Evolutionary conservation across 768 basidiomycete genomes (phyloP).

Genomic region (Lactarius psammicola): DNA sequence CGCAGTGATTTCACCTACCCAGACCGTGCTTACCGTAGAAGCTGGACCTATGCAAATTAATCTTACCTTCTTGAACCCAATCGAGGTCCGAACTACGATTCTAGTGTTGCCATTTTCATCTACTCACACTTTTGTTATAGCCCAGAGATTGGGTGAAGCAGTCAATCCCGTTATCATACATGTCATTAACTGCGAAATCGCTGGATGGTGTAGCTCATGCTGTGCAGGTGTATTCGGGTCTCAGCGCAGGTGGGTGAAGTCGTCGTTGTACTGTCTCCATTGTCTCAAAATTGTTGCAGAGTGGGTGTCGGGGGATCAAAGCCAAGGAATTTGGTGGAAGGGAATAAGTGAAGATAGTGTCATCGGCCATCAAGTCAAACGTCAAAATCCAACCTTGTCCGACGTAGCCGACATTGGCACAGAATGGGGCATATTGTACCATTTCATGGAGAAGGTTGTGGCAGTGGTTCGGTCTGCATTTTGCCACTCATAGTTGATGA

Average conservation of each 20-base stretch:
- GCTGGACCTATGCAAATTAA: slow-evolving; percentile 40
- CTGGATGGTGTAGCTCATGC: slow-evolving; percentile 36
- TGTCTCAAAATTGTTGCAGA: slow-evolving; percentile 15
- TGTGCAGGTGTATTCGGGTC: slow-evolving; percentile 43
- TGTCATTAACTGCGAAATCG: slow-evolving; percentile 35
- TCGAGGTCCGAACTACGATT: slow-evolving; percentile 34
- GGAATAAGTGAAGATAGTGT: not conserved
- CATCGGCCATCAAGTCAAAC: slow-evolving; percentile 22
- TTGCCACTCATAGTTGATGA: not conserved
- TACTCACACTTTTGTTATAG: slow-evolving; percentile 27
- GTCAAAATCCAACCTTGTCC: slow-evolving; percentile 12
- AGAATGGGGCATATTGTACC: slow-evolving; percentile 28
- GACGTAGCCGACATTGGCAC: slow-evolving; percentile 16
- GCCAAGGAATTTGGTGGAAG: slow-evolving; percentile 3
- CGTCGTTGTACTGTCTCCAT: not conserved
- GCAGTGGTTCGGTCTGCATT: not conserved
- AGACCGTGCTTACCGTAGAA: slow-evolving; percentile 35
- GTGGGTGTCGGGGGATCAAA: slow-evolving; percentile 30
- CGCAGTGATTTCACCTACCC: slow-evolving; percentile 38
- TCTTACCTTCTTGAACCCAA: slow-evolving; percentile 41
- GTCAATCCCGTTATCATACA: slow-evolving; percentile 42
- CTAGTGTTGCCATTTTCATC: not conserved
- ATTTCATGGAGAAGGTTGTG: slow-evolving; percentile 23
- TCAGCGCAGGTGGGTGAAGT: slow-evolving; percentile 36
- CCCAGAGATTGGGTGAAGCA: slow-evolving; percentile 39